Evolutionary conservation across 345 rosid genomes (phyloP).

Genomic region (Linum usitatissimum): DNA sequence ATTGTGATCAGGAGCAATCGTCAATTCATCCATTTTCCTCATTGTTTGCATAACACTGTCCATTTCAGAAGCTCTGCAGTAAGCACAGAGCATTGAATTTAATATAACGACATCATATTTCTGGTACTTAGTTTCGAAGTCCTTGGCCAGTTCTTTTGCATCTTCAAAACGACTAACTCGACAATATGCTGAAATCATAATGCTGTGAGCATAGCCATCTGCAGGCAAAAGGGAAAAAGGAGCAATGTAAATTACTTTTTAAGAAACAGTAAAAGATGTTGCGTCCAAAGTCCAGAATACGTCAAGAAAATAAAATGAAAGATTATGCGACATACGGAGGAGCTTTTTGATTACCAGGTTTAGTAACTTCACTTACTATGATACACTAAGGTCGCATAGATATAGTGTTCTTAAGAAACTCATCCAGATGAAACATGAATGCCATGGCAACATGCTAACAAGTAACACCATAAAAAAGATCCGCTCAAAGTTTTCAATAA

Average conservation of each 20-base stretch:
- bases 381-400: not conserved
- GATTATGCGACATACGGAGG: not conserved
- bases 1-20: slow-evolving; percentile 57
- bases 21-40: slow-evolving; percentile 81
- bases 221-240: slow-evolving; percentile 12
- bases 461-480: not conserved
- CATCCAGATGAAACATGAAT: not conserved
- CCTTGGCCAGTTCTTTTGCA: slow-evolving; percentile 67
- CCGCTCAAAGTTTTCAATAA: not conserved
- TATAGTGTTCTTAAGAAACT: not conserved
- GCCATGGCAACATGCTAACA: not conserved
- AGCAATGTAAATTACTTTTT: not conserved
- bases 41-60: slow-evolving; percentile 66
- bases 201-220: slow-evolving; percentile 92
- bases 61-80: slow-evolving; percentile 88
- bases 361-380: not conserved
- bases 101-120: slow-evolving; percentile 75
- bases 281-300: not conserved
- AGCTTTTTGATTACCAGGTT: not conserved
- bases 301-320: not conserved
- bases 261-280: slow-evolving; percentile 3
- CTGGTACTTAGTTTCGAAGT: slow-evolving; percentile 51
- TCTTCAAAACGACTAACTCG: slow-evolving; percentile 62
- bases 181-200: slow-evolving; percentile 84
- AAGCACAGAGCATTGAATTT: slow-evolving; percentile 80